Base-by-base conservation (phyloP, 2,329 filamentous ascomycete genomes). In the Aspergillus puulaauensis region DNA sequence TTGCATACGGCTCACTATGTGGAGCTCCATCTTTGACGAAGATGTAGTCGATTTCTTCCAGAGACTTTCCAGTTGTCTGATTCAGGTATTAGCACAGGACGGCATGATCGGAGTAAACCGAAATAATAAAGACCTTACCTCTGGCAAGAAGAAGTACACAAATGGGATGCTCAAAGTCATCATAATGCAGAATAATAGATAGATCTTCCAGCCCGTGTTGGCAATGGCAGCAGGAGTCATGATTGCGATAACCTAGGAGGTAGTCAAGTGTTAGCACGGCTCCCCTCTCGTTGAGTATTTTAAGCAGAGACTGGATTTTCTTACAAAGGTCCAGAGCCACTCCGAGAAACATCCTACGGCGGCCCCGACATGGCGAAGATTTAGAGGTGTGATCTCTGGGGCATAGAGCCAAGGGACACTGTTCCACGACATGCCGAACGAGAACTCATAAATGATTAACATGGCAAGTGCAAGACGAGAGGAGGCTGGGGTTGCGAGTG, bases 41-140 rank as follows among this genome's bases (percentile, higher is more conserved):
- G 14, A 52, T 52, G n/a, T 31, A 52, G 39, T 52, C 49, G n/a
- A 52, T 52, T 14, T 52, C 49, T 11, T 52, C 49, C 3, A 52
- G 39, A 11, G 37, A 33, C 39, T 44, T 52, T 6, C 49, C 49
- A 19, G 15, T 52, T 2, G 49, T 52, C 49, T 21, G 3, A 21
- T 21, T 21, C 21, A 21, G 21, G 21, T 21, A 3, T 21, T 4
- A 21, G 21, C 21, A 21, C 3, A 21, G 21, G 3, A 21, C 21
- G 1, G 19, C 19, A 19, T 19, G 19, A 19, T 3, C 2, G 21
- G 21, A 21, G 21, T 21, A 21, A 21, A 21, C 3, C 21, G 21
- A 21, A 21, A 21, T 21, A 21, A 21, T 21, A 21, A 21, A 21
- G 21, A 21, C 21, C 21, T 21, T 21, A 21, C 49, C 49, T 52